Base-by-base conservation (phyloP, 2,329 filamentous ascomycete genomes). In the Pseudogymnoascus sp. region DNA sequence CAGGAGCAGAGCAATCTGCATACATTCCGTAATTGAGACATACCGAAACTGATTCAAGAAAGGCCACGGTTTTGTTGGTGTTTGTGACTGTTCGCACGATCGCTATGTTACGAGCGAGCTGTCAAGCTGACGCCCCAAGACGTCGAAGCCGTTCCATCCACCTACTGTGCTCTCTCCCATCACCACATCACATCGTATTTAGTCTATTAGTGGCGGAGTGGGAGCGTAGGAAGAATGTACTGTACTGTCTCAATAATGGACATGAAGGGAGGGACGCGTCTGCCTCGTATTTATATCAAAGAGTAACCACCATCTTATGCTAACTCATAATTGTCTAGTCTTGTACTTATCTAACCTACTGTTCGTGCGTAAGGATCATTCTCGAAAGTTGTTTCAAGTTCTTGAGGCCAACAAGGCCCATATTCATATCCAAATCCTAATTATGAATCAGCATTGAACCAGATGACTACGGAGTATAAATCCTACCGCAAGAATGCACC, bases 401-500 rank as follows among this genome's bases (percentile, higher is more conserved):
- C 13, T 50, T 26, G 4, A 50, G 23, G 13, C 44, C 44, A 50
- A 50, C 44, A 50, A 50, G 44, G 1, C 44, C 44, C 44, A 50
- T 50, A n/a, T 50, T 50, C 44, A 50, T 50, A 50, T 50, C 44
- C 13, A 50, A 28, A 50, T 50, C 44, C 44, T 50, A 50, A 26
- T 50, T n/a, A 28, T n/a, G 10, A 26, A 50, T 50, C 11, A 50
- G 44, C 23, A 50, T 28, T 10, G 13, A 47, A 47, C 15, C 3
- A 6, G 15, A n/a, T 28, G 3, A 8, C 23, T 17, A n/a, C 13
- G 7, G 44, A 28, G 23, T 50, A n/a, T 6, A 17, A n/a, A 1
- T 17, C 44, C 44, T 28, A 50, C 84, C 0, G 83, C 84, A 61
- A 88, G 71, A 26, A 87, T 70, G n/a, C 78, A 77, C 73, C 83